Percentiles rank a stretch among this genome's conserved stretches.
phyloP scores from a whole-genome alignment of 2,329 filamentous ascomycete species.

The Trichophaea hybrida region DNA sequence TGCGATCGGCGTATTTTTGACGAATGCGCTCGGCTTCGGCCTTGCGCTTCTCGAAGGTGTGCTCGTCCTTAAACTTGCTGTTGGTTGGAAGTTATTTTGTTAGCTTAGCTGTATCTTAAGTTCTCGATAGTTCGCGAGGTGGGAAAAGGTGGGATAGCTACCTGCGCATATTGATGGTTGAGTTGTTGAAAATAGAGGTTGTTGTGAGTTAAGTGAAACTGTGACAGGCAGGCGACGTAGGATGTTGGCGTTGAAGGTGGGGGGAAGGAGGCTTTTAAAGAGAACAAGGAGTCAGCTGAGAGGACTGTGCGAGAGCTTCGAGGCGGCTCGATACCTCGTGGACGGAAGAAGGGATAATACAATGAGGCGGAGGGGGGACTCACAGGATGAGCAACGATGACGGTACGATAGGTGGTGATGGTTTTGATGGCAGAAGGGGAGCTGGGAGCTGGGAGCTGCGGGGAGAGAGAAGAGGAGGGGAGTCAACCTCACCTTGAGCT shows the following conservation, averaged over 20 bases:
- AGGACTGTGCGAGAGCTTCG: not conserved
- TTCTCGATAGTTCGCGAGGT: constrained; percentile 6
- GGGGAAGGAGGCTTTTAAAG: constrained; percentile 3
- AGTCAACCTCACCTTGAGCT: not conserved
- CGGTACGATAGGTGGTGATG: not conserved
- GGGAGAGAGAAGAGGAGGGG: not conserved
- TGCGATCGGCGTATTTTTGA: constrained; percentile 96
- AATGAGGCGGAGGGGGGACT: not conserved
- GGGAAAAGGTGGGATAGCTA: constrained; percentile 1
- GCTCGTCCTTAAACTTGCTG: constrained; percentile 99
- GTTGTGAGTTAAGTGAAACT: not conserved
- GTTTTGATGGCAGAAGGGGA: not conserved
- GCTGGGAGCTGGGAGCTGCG: not conserved
- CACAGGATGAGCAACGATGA: constrained; percentile 2
- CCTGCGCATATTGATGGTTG: constrained; percentile 21
- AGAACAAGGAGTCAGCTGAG: constrained; percentile 1
- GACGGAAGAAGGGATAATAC: not conserved
- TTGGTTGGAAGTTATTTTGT: constrained; percentile 46
- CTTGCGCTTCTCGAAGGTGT: constrained; percentile 99
- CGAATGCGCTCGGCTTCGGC: constrained; percentile 98
- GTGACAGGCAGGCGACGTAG: not conserved
- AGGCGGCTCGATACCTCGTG: not conserved
- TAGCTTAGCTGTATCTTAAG: not conserved
- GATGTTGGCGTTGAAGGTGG: not conserved
- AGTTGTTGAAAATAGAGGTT: not conserved